A percentile compares a stretch with the other conserved stretches of the same genome.
These are phyloP conservation scores for Dillenia suffruticosa DNA, from an alignment of 164 flowering plant species.

Conservation along the genomic window DNA sequence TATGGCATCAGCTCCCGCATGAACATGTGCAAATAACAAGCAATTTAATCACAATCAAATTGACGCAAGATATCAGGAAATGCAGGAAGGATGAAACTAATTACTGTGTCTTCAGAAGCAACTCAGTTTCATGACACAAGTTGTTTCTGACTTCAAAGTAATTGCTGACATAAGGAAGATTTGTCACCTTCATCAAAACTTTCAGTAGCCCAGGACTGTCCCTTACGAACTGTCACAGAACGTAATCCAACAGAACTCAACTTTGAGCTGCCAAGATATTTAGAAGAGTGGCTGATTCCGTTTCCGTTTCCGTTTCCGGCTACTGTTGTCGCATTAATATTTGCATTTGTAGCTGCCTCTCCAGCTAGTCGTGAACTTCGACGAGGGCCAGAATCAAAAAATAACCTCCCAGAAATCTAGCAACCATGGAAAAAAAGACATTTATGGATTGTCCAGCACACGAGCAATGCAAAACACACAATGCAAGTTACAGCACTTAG, in stretches of 20 bases:
- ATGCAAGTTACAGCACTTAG: too few relatives aligned
- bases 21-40: too few relatives aligned
- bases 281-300: constrained; percentile 63
- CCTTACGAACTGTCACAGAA: constrained; percentile 65
- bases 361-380: constrained; percentile 86
- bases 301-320: constrained; percentile 80
- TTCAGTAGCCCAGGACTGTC: constrained; percentile 66
- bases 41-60: too few relatives aligned
- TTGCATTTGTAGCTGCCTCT: constrained; percentile 48
- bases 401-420: constrained; percentile 90
- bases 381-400: constrained; percentile 91
- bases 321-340: constrained; percentile 28
- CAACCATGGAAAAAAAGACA: not conserved
- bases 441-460: too few relatives aligned
- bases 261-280: constrained; percentile 63
- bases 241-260: constrained; percentile 59
- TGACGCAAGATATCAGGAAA: too few relatives aligned
- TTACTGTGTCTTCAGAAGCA: too few relatives aligned
- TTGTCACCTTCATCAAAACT: constrained; percentile 77
- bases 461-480: too few relatives aligned
- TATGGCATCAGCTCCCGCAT: too few relatives aligned
- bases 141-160: too few relatives aligned
- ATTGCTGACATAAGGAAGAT: not conserved
- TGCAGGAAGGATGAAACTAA: too few relatives aligned
- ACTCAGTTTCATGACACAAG: too few relatives aligned